Conservation (phyloP, 1,284 basidiomycete genomes). For the Pseudozyma hubeiensis region DNA sequence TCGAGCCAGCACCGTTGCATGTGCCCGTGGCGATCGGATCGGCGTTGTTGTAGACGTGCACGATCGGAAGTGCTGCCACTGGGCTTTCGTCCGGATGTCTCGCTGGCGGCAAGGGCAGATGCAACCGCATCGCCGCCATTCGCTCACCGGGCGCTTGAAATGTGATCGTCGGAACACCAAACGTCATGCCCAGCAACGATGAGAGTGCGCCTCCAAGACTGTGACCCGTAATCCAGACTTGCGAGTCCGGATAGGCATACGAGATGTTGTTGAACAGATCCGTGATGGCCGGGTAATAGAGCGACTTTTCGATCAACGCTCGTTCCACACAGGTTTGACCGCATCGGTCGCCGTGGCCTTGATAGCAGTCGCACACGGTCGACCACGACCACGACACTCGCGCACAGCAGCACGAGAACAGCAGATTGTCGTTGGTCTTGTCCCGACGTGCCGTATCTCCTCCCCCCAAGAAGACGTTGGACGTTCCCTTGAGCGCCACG, state of each 20-base stretch:
- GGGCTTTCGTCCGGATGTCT: constrained; percentile 52
- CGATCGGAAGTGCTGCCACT: constrained; percentile 68
- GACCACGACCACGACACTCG: constrained; percentile 93
- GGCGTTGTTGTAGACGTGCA: constrained; percentile 82
- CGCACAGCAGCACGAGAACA: constrained; percentile 98
- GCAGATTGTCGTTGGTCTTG: constrained; percentile 93
- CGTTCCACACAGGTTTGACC: constrained; percentile 83
- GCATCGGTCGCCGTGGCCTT: constrained; percentile 72
- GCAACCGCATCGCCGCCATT: constrained; percentile 84
- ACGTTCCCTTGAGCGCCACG: constrained; percentile 93
- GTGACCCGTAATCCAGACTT: constrained; percentile 93
- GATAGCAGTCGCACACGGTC: constrained; percentile 90
- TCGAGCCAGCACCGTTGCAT: constrained; percentile 59
- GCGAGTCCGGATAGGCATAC: constrained; percentile 89
- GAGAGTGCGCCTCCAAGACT: constrained; percentile 89
- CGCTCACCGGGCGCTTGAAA: constrained; percentile 93
- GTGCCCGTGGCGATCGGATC: constrained; percentile 75
- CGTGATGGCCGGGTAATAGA: constrained; percentile 93
- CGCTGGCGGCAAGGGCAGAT: constrained; percentile 78
- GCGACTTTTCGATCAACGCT: constrained; percentile 81
- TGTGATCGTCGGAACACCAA: constrained; percentile 88
- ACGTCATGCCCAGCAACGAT: constrained; percentile 87
- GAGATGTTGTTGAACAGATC: constrained; percentile 74
- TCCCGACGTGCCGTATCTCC: constrained; percentile 90
- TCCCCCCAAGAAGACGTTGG: constrained; percentile 80